Evolutionary conservation across 1,139 yeast species (phyloP).

Genomic region (Chernovozyma sophiae-reginae): DNA sequence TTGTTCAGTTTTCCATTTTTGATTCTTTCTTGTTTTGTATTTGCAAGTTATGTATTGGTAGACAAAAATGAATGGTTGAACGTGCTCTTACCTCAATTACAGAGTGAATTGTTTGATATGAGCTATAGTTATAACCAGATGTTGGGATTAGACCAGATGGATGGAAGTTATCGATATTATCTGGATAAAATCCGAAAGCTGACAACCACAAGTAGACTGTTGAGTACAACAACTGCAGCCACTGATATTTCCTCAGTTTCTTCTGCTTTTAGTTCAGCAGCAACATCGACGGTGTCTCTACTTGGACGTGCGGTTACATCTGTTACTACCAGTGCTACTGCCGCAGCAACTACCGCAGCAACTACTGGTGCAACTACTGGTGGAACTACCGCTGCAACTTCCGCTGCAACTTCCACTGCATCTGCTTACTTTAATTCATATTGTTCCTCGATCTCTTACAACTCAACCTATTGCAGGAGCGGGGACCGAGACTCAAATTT

Average conservation of each 20-base stretch:
- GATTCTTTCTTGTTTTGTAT: conserved; percentile 29
- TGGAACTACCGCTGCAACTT: no score
- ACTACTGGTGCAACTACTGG: no score
- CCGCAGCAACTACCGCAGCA: no score
- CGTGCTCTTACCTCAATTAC: conserved; percentile 10
- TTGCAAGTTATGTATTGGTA: background rate
- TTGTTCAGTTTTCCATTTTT: conserved; percentile 45
- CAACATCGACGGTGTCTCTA: no score
- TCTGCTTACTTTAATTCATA: background rate
- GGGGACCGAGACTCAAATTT: background rate
- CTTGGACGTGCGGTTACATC: no score
- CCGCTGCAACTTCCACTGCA: no score
- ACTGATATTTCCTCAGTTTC: background rate
- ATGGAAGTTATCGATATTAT: background rate
- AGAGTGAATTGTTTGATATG: conserved; percentile 3
- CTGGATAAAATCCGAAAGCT: no score
- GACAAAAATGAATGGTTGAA: background rate
- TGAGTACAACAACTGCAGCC: background rate
- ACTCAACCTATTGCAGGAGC: background rate
- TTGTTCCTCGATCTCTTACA: background rate
- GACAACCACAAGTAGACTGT: no score
- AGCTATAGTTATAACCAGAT: conserved; percentile 1
- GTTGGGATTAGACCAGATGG: background rate
- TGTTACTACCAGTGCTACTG: background rate
- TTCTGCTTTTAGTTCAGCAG: background rate